Evolutionary conservation across 2,329 filamentous ascomycete genomes (phyloP).

Genomic region (Claviceps cyperi): DNA sequence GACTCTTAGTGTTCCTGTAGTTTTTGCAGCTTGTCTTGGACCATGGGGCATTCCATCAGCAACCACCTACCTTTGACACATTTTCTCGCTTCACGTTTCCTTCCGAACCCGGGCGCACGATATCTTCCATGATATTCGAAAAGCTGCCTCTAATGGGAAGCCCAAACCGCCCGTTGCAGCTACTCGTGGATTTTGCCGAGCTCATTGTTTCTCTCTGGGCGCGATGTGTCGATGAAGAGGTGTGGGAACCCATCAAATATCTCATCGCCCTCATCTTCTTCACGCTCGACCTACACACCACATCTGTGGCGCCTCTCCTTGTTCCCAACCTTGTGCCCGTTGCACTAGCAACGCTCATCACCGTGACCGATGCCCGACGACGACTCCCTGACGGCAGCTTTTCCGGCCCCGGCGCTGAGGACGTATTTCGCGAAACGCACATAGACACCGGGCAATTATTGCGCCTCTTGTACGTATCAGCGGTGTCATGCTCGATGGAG

Average conservation of each 20-base stretch:
- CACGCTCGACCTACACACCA: conserved; percentile 46
- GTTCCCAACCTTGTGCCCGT: conserved; percentile 41
- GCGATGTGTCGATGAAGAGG: conserved; percentile 47
- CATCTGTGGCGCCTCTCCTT: conserved; percentile 43
- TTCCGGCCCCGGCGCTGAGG: conserved; percentile 24
- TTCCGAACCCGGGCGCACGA: conserved; percentile 37
- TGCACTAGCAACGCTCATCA: conserved; percentile 44
- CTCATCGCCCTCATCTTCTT: conserved; percentile 51
- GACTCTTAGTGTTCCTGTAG: conserved; percentile 16
- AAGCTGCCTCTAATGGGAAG: conserved; percentile 45
- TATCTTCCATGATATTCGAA: conserved; percentile 55
- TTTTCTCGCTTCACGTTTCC: conserved; percentile 51
- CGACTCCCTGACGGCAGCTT: conserved; percentile 33
- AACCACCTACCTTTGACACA: conserved; percentile 51
- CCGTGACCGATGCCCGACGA: conserved; percentile 43
- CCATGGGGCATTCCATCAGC: conserved; percentile 39
- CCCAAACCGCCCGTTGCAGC: conserved; percentile 32
- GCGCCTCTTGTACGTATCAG: conserved; percentile 49
- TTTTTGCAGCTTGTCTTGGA: conserved; percentile 50
- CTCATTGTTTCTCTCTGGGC: conserved; percentile 54
- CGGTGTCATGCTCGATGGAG: conserved; percentile 41
- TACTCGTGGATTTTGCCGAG: conserved; percentile 50
- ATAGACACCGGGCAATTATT: conserved; percentile 51
- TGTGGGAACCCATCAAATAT: conserved; percentile 49
- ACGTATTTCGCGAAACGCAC: conserved; percentile 28